A percentile compares a stretch with the other conserved stretches of the same genome.
phyloP scores from a whole-genome alignment of 2,329 filamentous ascomycete genomes.

The Botryotinia globosa region DNA sequence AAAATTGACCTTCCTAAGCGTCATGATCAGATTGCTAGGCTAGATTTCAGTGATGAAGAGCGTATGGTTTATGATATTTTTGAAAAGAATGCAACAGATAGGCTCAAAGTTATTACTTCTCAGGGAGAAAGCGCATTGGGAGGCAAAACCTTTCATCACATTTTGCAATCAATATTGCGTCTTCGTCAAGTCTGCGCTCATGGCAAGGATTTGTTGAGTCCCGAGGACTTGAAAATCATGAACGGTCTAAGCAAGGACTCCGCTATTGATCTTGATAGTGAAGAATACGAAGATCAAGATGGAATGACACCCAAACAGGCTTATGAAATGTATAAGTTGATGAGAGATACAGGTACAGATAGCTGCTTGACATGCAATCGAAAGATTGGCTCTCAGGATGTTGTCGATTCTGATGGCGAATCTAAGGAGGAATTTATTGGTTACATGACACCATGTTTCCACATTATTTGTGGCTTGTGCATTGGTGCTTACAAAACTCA shows the following conservation, averaged over 20 bases:
- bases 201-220: slow-evolving; percentile 83
- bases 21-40: slow-evolving; percentile 66
- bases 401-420: slow-evolving; percentile 55
- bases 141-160: slow-evolving; percentile 88
- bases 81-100: slow-evolving; percentile 73
- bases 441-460: slow-evolving; percentile 82
- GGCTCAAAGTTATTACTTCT: slow-evolving; percentile 71
- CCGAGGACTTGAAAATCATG: slow-evolving; percentile 76
- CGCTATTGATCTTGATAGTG: slow-evolving; percentile 85
- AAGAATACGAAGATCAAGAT: slow-evolving; percentile 53
- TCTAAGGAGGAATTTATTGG: slow-evolving; percentile 63
- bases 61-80: slow-evolving; percentile 79
- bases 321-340: slow-evolving; percentile 80
- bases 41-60: slow-evolving; percentile 76
- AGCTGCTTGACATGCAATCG: slow-evolving; percentile 67
- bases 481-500: slow-evolving; percentile 58
- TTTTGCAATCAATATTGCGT: slow-evolving; percentile 85
- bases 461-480: slow-evolving; percentile 77
- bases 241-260: slow-evolving; percentile 80
- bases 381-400: slow-evolving; percentile 58
- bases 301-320: slow-evolving; percentile 67
- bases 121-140: slow-evolving; percentile 65
- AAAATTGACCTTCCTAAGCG: slow-evolving; percentile 78
- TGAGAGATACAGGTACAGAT: slow-evolving; percentile 78
- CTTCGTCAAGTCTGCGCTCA: slow-evolving; percentile 90